Evolutionary conservation across 2,329 filamentous ascomycete species (phyloP), one percentile per base, ranked within the genome.

Genomic region (Monosporascus sp.): DNA sequence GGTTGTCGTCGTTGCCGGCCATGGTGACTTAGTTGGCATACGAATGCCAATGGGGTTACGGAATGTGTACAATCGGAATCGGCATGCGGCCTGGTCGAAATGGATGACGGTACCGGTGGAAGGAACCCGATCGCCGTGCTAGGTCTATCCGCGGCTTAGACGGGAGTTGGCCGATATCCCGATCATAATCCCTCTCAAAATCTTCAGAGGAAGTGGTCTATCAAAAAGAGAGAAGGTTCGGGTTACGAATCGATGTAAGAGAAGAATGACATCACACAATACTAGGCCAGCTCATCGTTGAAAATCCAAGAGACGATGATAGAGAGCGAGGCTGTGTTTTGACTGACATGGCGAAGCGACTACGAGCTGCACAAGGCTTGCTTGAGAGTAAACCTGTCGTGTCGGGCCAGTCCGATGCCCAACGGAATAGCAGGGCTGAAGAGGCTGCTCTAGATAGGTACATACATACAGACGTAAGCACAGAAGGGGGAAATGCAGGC

Each of bases 1-100:
- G 3, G 55, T 56, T n/a, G 51, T 55, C 50, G 19, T 52, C 49
- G 26, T 27, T 22, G 45, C 37, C 45, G 14, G 37, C 49, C 38
- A 48, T 51, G 22, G 46, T 48, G 22, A 8, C 40, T 9, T 43
- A 43, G 17, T 5, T 5, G 14, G 4, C 19, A 20, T 19, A 19
- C 19, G n/a, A 14, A 20, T 19, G 5, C 40, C n/a, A 6, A 19
- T 8, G 11, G 5, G 4, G 19, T 20, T 24, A 43, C 40, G 3
- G 11, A 43, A 24, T 11, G 14, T 8, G n/a, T 31, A 19, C 7
- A 27, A 3, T 24, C 11, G 11, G 19, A 20, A 43, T 20, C 20
- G 40, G 19, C 31, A 35, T 35, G 31, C 11, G 31, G 11, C 27
- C 27, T 5, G 9, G 27, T 31, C 27, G 31, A 35, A 14, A 14